Percentiles rank a stretch among this genome's conserved stretches.
phyloP scores from a whole-genome alignment of 495 filamentous ascomycete genomes.

The Aspergillus hancockii region DNA sequence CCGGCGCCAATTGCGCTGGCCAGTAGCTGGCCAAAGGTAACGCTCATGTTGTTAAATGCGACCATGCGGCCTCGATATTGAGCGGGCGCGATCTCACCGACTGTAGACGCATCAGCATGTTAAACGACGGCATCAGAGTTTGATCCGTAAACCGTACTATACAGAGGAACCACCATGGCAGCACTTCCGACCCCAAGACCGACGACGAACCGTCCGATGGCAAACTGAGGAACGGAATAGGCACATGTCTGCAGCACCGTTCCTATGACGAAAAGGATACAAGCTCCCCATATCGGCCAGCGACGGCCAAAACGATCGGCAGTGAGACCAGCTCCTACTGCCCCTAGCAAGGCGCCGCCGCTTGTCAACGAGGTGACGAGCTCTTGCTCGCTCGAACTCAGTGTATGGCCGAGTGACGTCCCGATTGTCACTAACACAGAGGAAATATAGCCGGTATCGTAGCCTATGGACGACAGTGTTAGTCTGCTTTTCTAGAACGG shows the following conservation, averaged over 20 bases:
- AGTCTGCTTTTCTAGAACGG: neutral
- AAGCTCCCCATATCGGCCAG: slow-evolving; percentile 48
- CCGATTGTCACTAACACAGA: slow-evolving; percentile 46
- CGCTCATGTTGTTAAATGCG: slow-evolving; percentile 55
- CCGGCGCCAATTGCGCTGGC: slow-evolving; percentile 53
- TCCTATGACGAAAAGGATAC: slow-evolving; percentile 48
- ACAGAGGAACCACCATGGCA: slow-evolving; percentile 49
- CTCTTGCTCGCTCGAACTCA: slow-evolving; percentile 44
- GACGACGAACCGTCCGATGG: slow-evolving; percentile 50
- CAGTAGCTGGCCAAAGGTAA: slow-evolving; percentile 54
- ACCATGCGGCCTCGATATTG: slow-evolving; percentile 56
- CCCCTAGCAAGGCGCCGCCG: slow-evolving; percentile 51
- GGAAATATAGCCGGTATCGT: slow-evolving; percentile 53
- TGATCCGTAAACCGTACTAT: slow-evolving; percentile 20
- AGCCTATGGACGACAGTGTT: slow-evolving; percentile 18
- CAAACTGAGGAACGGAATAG: slow-evolving; percentile 49
- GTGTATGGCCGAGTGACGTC: slow-evolving; percentile 29
- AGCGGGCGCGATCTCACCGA: slow-evolving; percentile 51
- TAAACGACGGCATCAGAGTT: neutral
- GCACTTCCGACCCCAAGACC: slow-evolving; percentile 55
- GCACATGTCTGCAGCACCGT: slow-evolving; percentile 43
- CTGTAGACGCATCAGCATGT: neutral
- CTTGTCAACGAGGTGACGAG: slow-evolving; percentile 49
- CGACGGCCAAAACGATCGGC: slow-evolving; percentile 54
- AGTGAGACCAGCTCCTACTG: slow-evolving; percentile 48